phyloP scores from a whole-genome alignment of 2,329 filamentous ascomycete species.

The Xylariaceae sp. region DNA sequence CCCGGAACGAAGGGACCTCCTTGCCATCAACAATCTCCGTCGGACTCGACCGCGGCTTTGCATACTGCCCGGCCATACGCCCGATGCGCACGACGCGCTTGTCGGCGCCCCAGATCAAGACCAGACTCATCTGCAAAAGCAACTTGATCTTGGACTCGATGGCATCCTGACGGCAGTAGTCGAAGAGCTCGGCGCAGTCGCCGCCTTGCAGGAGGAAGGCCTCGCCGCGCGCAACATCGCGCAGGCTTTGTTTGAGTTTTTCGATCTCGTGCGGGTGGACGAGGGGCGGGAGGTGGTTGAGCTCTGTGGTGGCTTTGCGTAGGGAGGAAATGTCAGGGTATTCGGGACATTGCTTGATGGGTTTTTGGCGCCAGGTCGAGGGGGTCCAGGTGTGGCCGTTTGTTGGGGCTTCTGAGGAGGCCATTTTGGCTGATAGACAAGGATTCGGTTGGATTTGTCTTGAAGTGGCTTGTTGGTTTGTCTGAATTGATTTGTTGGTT shows the following conservation, averaged over 20 bases:
- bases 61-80: constrained; percentile 95
- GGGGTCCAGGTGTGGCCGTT: constrained; percentile 46
- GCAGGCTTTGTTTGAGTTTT: constrained; percentile 69
- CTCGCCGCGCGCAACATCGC: constrained; percentile 82
- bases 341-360: constrained; percentile 69
- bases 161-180: constrained; percentile 83
- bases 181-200: constrained; percentile 95
- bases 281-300: constrained; percentile 66
- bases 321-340: constrained; percentile 62
- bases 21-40: constrained; percentile 76
- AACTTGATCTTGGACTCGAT: constrained; percentile 98
- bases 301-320: constrained; percentile 55
- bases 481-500: no score
- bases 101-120: constrained; percentile 81
- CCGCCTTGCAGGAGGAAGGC: constrained; percentile 94
- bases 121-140: constrained; percentile 91
- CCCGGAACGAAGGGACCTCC: constrained; percentile 83
- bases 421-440: constrained; percentile 10
- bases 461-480: no score
- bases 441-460: no score
- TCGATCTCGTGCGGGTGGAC: constrained; percentile 77
- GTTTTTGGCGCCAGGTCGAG: constrained; percentile 69
- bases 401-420: constrained; percentile 11
- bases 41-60: constrained; percentile 86
- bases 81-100: constrained; percentile 88